Percentiles rank a stretch among this genome's conserved stretches.
phyloP scores from a whole-genome alignment of 2,329 filamentous ascomycete genomes.

The Thielaviopsis ethacetica region DNA sequence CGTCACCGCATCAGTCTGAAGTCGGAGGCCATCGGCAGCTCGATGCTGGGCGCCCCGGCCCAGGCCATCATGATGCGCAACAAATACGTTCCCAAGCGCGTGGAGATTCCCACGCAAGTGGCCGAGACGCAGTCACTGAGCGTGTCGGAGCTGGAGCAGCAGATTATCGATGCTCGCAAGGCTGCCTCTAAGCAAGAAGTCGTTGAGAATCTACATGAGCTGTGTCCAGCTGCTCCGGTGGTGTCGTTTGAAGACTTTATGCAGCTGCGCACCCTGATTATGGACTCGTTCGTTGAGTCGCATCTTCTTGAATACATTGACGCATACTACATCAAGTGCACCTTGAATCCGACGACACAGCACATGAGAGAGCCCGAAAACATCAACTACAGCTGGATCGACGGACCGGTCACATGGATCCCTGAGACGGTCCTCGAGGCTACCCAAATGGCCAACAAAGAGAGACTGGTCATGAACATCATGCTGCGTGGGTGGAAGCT shows the following conservation, averaged over 20 bases:
- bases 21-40: slow-evolving; percentile 16
- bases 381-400: slow-evolving; percentile 26
- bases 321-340: not conserved
- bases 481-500: slow-evolving; percentile 34
- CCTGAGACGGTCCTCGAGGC: slow-evolving; percentile 16
- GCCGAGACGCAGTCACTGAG: slow-evolving; percentile 11
- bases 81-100: slow-evolving; percentile 8
- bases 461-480: slow-evolving; percentile 25
- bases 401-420: slow-evolving; percentile 25
- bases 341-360: slow-evolving; percentile 1
- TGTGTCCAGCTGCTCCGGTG: slow-evolving; percentile 26
- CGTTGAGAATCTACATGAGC: slow-evolving; percentile 29
- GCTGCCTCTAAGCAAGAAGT: slow-evolving; percentile 21
- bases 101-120: not conserved
- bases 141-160: slow-evolving; percentile 18
- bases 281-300: slow-evolving; percentile 29
- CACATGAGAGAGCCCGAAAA: slow-evolving; percentile 3
- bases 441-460: slow-evolving; percentile 20
- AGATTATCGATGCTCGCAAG: not conserved
- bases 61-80: slow-evolving; percentile 32
- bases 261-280: slow-evolving; percentile 22
- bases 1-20: slow-evolving; percentile 5
- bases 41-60: slow-evolving; percentile 22
- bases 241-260: slow-evolving; percentile 26
- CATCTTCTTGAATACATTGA: slow-evolving; percentile 28